These are phyloP conservation scores for Viola pubescens DNA, from an alignment of 441 rosid species.

Conservation along the genomic window DNA sequence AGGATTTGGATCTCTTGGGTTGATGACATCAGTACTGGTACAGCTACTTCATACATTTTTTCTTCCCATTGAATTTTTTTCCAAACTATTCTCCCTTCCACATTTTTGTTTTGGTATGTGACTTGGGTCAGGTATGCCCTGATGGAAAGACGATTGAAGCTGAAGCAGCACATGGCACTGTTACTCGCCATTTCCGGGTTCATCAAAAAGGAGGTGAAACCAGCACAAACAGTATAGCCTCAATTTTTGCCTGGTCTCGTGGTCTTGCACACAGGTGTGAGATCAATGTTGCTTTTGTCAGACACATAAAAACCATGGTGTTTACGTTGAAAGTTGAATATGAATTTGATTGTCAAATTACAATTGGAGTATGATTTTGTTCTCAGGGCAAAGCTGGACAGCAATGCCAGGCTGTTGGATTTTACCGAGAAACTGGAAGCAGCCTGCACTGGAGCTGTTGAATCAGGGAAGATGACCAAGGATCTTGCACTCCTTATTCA, in stretches of 20 bases:
- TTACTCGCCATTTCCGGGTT: constrained; percentile 83
- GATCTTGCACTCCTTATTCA: constrained; percentile 87
- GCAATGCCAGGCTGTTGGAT: constrained; percentile 47
- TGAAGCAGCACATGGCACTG: constrained; percentile 96
- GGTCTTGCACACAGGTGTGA: constrained; percentile 84
- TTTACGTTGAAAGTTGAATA: too few relatives aligned
- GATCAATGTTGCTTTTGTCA: not conserved
- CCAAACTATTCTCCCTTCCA: not conserved
- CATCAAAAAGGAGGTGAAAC: constrained; percentile 94
- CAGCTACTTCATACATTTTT: constrained; percentile 5
- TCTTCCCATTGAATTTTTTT: not conserved
- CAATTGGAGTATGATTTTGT: constrained; percentile 6
- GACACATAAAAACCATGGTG: too few relatives aligned
- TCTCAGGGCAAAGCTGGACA: constrained; percentile 81
- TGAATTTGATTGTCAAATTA: not conserved
- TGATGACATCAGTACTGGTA: constrained; percentile 96
- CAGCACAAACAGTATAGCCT: constrained; percentile 95
- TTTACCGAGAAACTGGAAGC: constrained; percentile 73
- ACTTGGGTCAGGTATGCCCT: constrained; percentile 62
- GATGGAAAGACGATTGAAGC: constrained; percentile 89
- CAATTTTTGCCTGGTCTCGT: constrained; percentile 91
- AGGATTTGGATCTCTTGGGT: constrained; percentile 95
- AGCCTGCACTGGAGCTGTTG: constrained; percentile 67
- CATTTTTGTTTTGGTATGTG: not conserved
- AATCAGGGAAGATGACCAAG: constrained; percentile 92